Evolutionary conservation across 495 filamentous ascomycete genomes (phyloP).

Genomic region (Peziza echinospora): DNA sequence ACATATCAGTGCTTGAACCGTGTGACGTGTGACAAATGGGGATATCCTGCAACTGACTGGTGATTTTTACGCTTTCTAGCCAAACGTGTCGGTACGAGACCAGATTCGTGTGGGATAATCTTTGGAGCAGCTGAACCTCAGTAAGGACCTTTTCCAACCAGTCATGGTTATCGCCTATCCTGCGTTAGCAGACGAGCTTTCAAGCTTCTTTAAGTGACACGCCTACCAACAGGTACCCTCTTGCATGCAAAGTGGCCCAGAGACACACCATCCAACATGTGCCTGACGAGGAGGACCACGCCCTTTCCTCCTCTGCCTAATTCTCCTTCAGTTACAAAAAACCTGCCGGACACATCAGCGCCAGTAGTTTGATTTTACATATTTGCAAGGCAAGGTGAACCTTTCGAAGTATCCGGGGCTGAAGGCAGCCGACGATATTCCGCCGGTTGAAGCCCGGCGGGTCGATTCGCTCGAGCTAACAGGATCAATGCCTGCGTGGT

Average conservation of each 20-base stretch:
- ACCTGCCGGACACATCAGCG: constrained; percentile 20
- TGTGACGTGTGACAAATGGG: not conserved
- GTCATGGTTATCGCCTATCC: constrained; percentile 58
- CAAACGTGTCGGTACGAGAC: constrained; percentile 94
- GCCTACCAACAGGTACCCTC: constrained; percentile 57
- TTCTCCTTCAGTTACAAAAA: constrained; percentile 71
- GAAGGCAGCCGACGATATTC: constrained; percentile 69
- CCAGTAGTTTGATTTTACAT: not conserved
- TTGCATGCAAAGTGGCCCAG: constrained; percentile 92
- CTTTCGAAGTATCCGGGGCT: constrained; percentile 75
- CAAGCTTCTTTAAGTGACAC: not conserved
- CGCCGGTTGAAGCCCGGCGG: constrained; percentile 30
- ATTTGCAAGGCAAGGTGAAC: not conserved
- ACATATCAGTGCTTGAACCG: constrained; percentile 1
- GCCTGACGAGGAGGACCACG: constrained; percentile 74
- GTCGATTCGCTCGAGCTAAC: too few species aligned
- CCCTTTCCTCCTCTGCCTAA: constrained; percentile 84
- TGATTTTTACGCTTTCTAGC: constrained; percentile 75
- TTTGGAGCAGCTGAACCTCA: constrained; percentile 80
- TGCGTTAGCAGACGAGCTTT: not conserved
- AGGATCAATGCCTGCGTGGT: too few species aligned
- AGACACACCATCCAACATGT: constrained; percentile 68
- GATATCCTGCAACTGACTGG: constrained; percentile 24
- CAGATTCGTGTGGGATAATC: constrained; percentile 81
- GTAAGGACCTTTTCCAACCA: constrained; percentile 88